Evolutionary conservation across 176 grass and related monocot species (phyloP).

Genomic region (Carex myosuroides): DNA sequence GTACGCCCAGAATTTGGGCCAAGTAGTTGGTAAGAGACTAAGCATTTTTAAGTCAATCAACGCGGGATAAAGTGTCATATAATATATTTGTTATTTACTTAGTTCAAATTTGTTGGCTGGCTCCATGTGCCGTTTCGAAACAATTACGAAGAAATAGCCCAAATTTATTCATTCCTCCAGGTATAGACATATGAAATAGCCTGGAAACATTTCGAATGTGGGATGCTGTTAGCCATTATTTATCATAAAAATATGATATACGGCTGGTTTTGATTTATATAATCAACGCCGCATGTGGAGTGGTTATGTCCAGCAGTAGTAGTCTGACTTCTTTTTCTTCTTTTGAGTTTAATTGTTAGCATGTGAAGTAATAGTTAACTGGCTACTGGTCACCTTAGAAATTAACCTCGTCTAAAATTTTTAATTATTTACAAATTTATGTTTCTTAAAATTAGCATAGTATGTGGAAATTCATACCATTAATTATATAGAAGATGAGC

Average conservation of each 20-base stretch:
- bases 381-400: background rate
- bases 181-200: background rate
- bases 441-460: background rate
- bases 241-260: background rate
- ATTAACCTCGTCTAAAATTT: too few species aligned
- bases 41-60: background rate
- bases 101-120: slow-evolving; percentile 1
- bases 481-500: too few species aligned
- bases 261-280: background rate
- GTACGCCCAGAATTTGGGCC: background rate
- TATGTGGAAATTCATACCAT: background rate
- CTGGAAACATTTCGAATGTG: slow-evolving; percentile 7
- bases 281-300: background rate
- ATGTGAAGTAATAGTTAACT: background rate
- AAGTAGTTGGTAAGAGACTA: background rate
- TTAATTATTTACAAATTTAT: too few species aligned
- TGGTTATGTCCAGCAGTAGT: background rate
- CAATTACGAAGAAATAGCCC: background rate
- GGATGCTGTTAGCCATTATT: slow-evolving; percentile 4
- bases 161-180: background rate
- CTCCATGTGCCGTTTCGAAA: background rate
- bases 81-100: background rate
- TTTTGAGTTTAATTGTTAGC: background rate
- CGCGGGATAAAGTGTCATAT: background rate
- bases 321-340: background rate